Conservation (phyloP, 129 eudicot genomes). For the Flaveria trinervia region DNA sequence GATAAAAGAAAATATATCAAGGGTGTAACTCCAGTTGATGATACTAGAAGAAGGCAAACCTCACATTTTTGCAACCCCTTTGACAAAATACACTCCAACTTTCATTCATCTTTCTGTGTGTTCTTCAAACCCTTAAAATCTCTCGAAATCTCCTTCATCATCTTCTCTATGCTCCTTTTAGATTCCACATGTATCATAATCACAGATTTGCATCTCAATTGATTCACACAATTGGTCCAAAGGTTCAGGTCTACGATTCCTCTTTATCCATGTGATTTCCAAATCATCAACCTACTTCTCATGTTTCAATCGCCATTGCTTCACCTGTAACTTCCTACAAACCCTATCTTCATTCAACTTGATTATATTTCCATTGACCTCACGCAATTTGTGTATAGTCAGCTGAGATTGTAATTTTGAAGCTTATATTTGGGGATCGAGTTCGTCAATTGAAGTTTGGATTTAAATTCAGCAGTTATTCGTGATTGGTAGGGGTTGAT, state of each 20-base stretch:
- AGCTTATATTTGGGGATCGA: conserved; percentile 27
- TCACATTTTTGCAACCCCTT: conserved; percentile 17
- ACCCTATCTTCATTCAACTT: conserved; percentile 31
- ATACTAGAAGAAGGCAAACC: conserved; percentile 26
- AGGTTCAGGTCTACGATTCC: conserved; percentile 33
- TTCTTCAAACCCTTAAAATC: conserved; percentile 32
- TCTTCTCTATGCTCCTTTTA: neutral
- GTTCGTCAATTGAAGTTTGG: conserved; percentile 21
- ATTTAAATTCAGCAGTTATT: conserved; percentile 27
- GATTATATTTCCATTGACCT: conserved; percentile 12
- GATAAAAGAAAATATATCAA: neutral
- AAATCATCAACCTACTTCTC: conserved; percentile 24
- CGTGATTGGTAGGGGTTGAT: conserved; percentile 9
- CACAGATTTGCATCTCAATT: conserved; percentile 28
- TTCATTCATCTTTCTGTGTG: conserved; percentile 23
- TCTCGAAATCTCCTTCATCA: conserved; percentile 13
- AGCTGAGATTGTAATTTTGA: conserved; percentile 16
- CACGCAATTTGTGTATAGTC: neutral
- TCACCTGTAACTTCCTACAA: conserved; percentile 20
- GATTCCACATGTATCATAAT: conserved; percentile 29
- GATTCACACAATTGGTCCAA: conserved; percentile 29
- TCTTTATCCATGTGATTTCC: conserved; percentile 33
- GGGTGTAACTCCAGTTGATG: neutral
- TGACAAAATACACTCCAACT: conserved; percentile 31
- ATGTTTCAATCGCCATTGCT: conserved; percentile 25